Percentiles rank a stretch among this genome's conserved stretches.
These are phyloP conservation scores for Fusarium sp. DNA, from an alignment of 2,329 filamentous ascomycete species.

Conservation along the genomic window DNA sequence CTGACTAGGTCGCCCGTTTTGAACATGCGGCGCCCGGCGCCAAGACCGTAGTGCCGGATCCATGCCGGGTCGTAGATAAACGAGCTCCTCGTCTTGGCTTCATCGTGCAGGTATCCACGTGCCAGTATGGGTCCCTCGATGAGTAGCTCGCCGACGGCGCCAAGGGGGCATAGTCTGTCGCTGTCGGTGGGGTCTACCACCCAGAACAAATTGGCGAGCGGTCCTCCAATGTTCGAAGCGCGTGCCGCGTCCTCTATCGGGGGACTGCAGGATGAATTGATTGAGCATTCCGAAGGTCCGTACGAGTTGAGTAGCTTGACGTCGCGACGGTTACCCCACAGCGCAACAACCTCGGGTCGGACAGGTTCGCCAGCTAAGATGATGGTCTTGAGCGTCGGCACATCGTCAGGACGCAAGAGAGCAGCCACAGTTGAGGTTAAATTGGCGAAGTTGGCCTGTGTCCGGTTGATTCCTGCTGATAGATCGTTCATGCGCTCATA, in stretches of 20 bases:
- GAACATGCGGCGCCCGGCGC: constrained; percentile 47
- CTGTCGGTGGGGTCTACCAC: constrained; percentile 1
- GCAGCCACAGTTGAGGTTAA: constrained; percentile 12
- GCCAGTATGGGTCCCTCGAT: constrained; percentile 5
- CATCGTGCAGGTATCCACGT: not conserved
- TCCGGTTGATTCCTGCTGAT: constrained; percentile 12
- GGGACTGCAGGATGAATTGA: constrained; percentile 9
- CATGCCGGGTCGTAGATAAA: constrained; percentile 7
- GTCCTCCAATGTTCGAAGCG: constrained; percentile 14
- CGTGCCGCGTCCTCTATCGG: constrained; percentile 9
- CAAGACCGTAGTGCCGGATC: constrained; percentile 9
- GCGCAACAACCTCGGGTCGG: constrained; percentile 7
- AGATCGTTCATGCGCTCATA: constrained; percentile 10
- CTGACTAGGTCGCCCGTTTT: constrained; percentile 62
- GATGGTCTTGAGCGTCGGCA: constrained; percentile 12
- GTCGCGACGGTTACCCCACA: constrained; percentile 11
- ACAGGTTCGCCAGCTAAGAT: constrained; percentile 9
- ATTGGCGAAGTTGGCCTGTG: constrained; percentile 10
- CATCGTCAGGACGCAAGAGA: constrained; percentile 11
- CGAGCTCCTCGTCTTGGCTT: not conserved
- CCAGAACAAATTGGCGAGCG: constrained; percentile 12
- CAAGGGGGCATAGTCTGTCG: constrained; percentile 1
- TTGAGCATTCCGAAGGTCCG: constrained; percentile 12
- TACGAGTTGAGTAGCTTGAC: constrained; percentile 12
- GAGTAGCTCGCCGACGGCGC: constrained; percentile 1